Base-by-base conservation (phyloP, 2,329 filamentous ascomycete species). In the Fusarium drepaniforme region DNA sequence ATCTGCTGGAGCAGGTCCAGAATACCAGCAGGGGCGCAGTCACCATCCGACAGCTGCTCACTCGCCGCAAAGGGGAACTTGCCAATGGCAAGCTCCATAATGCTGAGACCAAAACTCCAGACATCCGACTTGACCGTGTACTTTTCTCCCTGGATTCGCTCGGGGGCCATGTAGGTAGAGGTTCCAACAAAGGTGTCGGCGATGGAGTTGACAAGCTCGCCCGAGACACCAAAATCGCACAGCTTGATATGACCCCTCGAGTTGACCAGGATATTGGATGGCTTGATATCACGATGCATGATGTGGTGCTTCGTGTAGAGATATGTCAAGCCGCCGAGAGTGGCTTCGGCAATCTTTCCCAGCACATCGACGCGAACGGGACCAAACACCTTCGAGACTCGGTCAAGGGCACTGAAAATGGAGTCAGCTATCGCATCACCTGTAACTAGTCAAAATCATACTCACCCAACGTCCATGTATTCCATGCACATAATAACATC, bases 401-500 rank as follows among this genome's bases (percentile, higher is more conserved):
- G 92, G 84, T 99, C 97, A 61, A 99, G 91, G 33, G 97, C 94
- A 62, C 97, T 98, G 82, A 73, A 15, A 71, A 49, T 8, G 8
- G 33, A 23, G 53, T 79, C 60, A 79, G 69, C 28, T 21, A n/a
- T 28, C 35, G 38, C 28, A 15, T 37, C 7, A 18, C 15, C 6
- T 3, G 25, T 18, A 3, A 35, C 3, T 6, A 25, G 16, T 12
- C 18, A 12, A 4, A 28, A 13, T 16, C 5, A 11, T 35, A 86
- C 94, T 84, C 89, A 98, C 97, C 97, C 97, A 82, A 96, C 95
- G 84, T 99, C 97, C 95, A 98, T 98, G 83, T 99, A 98, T 84
- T 99, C 97, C 97, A 99, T 99, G 84, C 97, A 99, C 93, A 99
- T 96, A 78, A 98, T 97, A 69, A 99, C 97, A 85, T 99, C 97